Evolutionary conservation across 805 yeast species (phyloP).

Genomic region (Tetrapisispora pingtungensis): DNA sequence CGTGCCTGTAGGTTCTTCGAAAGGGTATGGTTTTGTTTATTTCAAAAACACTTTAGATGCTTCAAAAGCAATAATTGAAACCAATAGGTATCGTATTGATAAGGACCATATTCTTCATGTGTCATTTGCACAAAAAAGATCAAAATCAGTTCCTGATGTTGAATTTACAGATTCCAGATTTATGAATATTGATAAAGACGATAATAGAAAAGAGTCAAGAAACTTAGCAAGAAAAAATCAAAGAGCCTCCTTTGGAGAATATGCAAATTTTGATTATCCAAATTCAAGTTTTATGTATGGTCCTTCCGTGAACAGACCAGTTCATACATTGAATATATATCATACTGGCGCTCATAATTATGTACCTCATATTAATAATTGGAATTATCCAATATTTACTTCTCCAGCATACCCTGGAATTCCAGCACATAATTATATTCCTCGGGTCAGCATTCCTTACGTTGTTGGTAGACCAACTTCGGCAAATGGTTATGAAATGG

Average conservation of each 20-base stretch:
- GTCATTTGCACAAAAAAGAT: slow-evolving; percentile 55
- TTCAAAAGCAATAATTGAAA: slow-evolving; percentile 54
- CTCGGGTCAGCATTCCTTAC: background rate
- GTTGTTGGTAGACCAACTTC: background rate
- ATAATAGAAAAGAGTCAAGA: background rate
- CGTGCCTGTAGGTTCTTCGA: slow-evolving; percentile 33
- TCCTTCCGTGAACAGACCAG: background rate
- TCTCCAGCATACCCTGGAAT: background rate
- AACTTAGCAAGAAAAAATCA: background rate
- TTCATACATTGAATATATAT: background rate
- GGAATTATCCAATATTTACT: background rate
- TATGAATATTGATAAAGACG: background rate
- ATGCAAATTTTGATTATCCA: background rate
- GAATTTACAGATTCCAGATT: background rate
- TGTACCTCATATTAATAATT: background rate
- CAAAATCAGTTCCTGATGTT: background rate
- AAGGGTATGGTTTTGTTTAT: slow-evolving; percentile 78
- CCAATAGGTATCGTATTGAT: slow-evolving; percentile 24
- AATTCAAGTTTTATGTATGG: background rate
- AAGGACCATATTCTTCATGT: slow-evolving; percentile 53
- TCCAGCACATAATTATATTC: background rate
- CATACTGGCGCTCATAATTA: background rate
- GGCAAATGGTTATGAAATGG: too few species aligned
- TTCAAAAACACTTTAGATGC: slow-evolving; percentile 59
- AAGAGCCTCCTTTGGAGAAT: slow-evolving; percentile 1